Conservation (phyloP, 1,139 yeast species). For the Candida anutae region DNA sequence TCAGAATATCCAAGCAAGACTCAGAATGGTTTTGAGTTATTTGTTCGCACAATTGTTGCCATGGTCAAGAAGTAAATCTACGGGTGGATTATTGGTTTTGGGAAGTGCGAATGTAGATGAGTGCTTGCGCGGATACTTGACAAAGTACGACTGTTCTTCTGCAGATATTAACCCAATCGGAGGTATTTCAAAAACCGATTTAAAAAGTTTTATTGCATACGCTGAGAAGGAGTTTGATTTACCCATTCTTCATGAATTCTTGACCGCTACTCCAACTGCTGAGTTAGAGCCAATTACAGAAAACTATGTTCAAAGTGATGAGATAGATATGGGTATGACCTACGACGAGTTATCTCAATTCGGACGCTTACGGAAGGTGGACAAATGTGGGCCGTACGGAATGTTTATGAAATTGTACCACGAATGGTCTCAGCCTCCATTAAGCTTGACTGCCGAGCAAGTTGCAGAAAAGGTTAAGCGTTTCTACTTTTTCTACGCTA, state of each 20-base stretch:
- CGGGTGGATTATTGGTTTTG: slow-evolving; percentile 77
- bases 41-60: slow-evolving; percentile 91
- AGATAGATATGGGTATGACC: slow-evolving; percentile 96
- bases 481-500: slow-evolving; percentile 88
- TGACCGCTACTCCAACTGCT: slow-evolving; percentile 93
- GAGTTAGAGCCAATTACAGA: slow-evolving; percentile 94
- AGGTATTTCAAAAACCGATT: slow-evolving; percentile 89
- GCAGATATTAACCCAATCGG: slow-evolving; percentile 98
- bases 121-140: slow-evolving; percentile 86
- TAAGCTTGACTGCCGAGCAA: slow-evolving; percentile 64
- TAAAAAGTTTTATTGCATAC: slow-evolving; percentile 77
- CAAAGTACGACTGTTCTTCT: slow-evolving; percentile 93
- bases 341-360: slow-evolving; percentile 87
- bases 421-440: slow-evolving; percentile 76
- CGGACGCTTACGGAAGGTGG: slow-evolving; percentile 87
- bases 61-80: slow-evolving; percentile 65
- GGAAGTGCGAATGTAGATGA: slow-evolving; percentile 99
- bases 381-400: slow-evolving; percentile 92
- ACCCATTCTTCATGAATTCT: slow-evolving; percentile 70
- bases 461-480: slow-evolving; percentile 88
- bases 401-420: slow-evolving; percentile 87
- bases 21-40: slow-evolving; percentile 90
- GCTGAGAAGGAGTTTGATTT: slow-evolving; percentile 61
- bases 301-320: slow-evolving; percentile 90
- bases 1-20: slow-evolving; percentile 92